Percentiles rank a stretch among this genome's conserved stretches.
Evolutionary conservation across 2,329 filamentous ascomycete genomes (phyloP).

Genomic region (Sporothrix variecibatus): DNA sequence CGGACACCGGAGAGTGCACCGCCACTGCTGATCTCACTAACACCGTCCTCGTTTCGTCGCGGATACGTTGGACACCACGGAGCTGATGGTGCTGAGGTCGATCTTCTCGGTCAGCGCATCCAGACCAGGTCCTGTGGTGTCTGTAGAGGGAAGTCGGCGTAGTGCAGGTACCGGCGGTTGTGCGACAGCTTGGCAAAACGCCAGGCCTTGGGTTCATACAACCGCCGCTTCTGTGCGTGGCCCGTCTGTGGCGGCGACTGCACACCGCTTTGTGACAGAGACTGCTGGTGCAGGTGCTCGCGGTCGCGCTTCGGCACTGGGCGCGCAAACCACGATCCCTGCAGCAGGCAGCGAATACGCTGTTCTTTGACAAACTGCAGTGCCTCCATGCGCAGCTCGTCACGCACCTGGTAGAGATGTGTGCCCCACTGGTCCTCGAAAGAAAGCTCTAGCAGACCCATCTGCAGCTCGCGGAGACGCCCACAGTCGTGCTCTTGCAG

Average conservation of each 20-base stretch:
- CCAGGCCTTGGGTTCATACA: conserved; percentile 62
- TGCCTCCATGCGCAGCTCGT: conserved; percentile 87
- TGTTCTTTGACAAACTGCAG: conserved; percentile 97
- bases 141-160: conserved; percentile 76
- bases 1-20: conserved; percentile 28
- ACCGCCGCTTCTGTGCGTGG: conserved; percentile 42
- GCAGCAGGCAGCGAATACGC: conserved; percentile 82
- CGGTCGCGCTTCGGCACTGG: conserved; percentile 45
- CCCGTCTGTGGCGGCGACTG: conserved; percentile 41
- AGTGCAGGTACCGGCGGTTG: conserved; percentile 87
- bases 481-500: conserved; percentile 79
- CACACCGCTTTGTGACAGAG: conserved; percentile 44
- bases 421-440: conserved; percentile 96
- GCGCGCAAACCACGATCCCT: conserved; percentile 83
- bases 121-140: conserved; percentile 67
- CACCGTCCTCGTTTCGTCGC: conserved; percentile 57
- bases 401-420: conserved; percentile 85
- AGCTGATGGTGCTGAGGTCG: conserved; percentile 84
- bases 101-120: conserved; percentile 78
- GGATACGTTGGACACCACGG: conserved; percentile 90
- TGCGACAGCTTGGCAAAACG: conserved; percentile 87
- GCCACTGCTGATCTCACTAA: conserved; percentile 47
- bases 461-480: conserved; percentile 80
- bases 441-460: conserved; percentile 85
- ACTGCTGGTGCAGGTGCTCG: conserved; percentile 38